These are phyloP conservation scores for Ophiostoma montium DNA, from an alignment of 2,329 filamentous ascomycete genomes.

Conservation along the genomic window DNA sequence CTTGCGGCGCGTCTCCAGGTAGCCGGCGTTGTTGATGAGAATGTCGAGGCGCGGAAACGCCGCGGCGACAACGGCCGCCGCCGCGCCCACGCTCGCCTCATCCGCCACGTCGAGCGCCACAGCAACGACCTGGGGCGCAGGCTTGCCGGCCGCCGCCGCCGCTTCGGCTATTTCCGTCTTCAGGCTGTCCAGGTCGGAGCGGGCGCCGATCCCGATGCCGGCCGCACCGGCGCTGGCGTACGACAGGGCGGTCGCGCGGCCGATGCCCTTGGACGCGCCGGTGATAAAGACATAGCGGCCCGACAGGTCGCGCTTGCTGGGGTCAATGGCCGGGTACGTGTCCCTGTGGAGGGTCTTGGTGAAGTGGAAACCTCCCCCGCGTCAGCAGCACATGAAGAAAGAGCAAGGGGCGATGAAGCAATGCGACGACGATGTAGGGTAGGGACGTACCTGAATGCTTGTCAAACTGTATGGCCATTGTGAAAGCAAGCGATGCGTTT, in stretches of 20 bases:
- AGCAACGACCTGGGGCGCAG: conserved; percentile 17
- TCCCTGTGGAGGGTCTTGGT: conserved; percentile 16
- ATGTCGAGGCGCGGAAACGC: conserved; percentile 24
- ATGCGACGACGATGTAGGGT: not conserved
- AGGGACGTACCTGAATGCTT: conserved; percentile 1
- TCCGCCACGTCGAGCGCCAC: conserved; percentile 23
- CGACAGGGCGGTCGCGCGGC: conserved; percentile 20
- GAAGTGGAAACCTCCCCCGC: conserved; percentile 5
- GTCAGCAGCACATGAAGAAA: too few species aligned
- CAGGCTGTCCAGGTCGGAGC: conserved; percentile 30
- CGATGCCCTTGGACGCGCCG: conserved; percentile 17
- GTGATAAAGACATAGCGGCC: conserved; percentile 17
- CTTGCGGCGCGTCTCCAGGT: conserved; percentile 22
- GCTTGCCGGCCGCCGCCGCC: conserved; percentile 16
- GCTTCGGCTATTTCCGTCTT: conserved; percentile 23
- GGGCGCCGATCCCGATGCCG: conserved; percentile 35
- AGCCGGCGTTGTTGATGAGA: conserved; percentile 27
- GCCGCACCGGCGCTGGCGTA: conserved; percentile 35
- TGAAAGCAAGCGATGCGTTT: too few species aligned
- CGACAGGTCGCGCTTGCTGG: conserved; percentile 12
- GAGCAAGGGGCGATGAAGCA: not conserved
- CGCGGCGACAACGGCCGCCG: conserved; percentile 19
- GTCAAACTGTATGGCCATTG: not conserved
- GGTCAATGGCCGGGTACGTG: conserved; percentile 19
- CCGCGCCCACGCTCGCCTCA: conserved; percentile 20